Conservation (phyloP, 495 filamentous ascomycete species). For the Trichoderma reesei region DNA sequence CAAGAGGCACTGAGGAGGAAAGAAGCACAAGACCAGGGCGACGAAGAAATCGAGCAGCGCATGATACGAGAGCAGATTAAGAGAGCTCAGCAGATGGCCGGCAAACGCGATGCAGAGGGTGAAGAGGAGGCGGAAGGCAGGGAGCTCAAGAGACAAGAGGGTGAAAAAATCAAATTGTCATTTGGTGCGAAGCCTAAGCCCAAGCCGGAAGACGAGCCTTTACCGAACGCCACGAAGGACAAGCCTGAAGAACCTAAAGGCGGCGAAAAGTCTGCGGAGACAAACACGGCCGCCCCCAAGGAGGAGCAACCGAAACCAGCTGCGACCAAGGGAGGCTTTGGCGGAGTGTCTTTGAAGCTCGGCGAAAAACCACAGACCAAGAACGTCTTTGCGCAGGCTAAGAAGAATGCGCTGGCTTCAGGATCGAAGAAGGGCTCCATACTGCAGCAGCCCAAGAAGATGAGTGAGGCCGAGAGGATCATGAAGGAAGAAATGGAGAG, state of each 20-base stretch:
- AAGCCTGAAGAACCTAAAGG: slow-evolving; percentile 15
- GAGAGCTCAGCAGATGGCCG: slow-evolving; percentile 52
- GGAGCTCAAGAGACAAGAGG: slow-evolving; percentile 57
- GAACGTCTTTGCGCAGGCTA: slow-evolving; percentile 68
- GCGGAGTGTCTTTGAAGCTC: slow-evolving; percentile 46
- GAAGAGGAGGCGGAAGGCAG: slow-evolving; percentile 37
- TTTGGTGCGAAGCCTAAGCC: slow-evolving; percentile 46
- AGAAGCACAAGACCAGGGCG: slow-evolving; percentile 76
- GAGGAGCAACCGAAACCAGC: slow-evolving; percentile 14
- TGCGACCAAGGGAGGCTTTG: background rate
- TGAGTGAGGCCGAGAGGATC: slow-evolving; percentile 82
- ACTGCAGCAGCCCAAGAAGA: slow-evolving; percentile 57
- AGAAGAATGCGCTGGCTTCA: slow-evolving; percentile 52
- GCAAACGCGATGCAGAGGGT: slow-evolving; percentile 27
- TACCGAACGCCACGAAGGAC: slow-evolving; percentile 18
- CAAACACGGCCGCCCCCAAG: slow-evolving; percentile 12
- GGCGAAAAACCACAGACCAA: slow-evolving; percentile 52
- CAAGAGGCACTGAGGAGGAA: slow-evolving; percentile 72
- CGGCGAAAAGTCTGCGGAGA: background rate
- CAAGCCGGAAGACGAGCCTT: slow-evolving; percentile 5
- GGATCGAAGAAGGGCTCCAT: slow-evolving; percentile 48
- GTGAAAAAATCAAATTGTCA: slow-evolving; percentile 74
- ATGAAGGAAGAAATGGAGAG: slow-evolving; percentile 79
- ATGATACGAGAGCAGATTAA: slow-evolving; percentile 71
- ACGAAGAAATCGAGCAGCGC: slow-evolving; percentile 79